phyloP scores from a whole-genome alignment of 2,329 filamentous ascomycete genomes.

The Exophiala aquamarina region DNA sequence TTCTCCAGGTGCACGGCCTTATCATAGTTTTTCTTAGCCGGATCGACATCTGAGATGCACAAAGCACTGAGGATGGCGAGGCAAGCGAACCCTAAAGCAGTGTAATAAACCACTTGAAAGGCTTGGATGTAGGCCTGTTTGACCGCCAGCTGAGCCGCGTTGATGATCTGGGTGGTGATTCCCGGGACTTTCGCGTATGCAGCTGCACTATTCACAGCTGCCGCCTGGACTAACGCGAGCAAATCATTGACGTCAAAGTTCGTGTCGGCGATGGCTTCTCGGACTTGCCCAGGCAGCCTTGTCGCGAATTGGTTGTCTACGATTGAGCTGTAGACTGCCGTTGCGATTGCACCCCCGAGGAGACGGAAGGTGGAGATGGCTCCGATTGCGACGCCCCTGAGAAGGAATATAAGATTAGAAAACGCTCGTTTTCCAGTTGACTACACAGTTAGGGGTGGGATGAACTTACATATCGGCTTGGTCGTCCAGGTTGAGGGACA shows the following conservation, averaged over 20 bases:
- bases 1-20: slow-evolving; percentile 18
- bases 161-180: slow-evolving; percentile 35
- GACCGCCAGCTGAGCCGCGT: slow-evolving; percentile 36
- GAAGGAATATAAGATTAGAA: neutral
- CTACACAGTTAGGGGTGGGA: too few species aligned
- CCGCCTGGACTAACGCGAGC: slow-evolving; percentile 34
- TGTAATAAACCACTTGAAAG: slow-evolving; percentile 44
- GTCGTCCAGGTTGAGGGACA: slow-evolving; percentile 18
- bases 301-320: slow-evolving; percentile 20
- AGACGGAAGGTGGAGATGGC: slow-evolving; percentile 30
- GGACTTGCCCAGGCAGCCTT: slow-evolving; percentile 8
- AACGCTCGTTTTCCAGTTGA: too few species aligned
- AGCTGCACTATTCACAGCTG: slow-evolving; percentile 35
- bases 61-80: slow-evolving; percentile 15
- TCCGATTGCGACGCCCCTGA: slow-evolving; percentile 27
- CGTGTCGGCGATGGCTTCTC: slow-evolving; percentile 36
- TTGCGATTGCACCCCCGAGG: slow-evolving; percentile 27
- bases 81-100: slow-evolving; percentile 22
- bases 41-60: slow-evolving; percentile 7
- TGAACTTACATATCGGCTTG: slow-evolving; percentile 18
- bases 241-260: slow-evolving; percentile 39
- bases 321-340: slow-evolving; percentile 30
- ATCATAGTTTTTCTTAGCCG: slow-evolving; percentile 15
- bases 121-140: slow-evolving; percentile 43
- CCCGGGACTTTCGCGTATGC: slow-evolving; percentile 33